Evolutionary conservation across 176 grass and related monocot species (phyloP).

Genomic region (Eremochloa ophiuroides): DNA sequence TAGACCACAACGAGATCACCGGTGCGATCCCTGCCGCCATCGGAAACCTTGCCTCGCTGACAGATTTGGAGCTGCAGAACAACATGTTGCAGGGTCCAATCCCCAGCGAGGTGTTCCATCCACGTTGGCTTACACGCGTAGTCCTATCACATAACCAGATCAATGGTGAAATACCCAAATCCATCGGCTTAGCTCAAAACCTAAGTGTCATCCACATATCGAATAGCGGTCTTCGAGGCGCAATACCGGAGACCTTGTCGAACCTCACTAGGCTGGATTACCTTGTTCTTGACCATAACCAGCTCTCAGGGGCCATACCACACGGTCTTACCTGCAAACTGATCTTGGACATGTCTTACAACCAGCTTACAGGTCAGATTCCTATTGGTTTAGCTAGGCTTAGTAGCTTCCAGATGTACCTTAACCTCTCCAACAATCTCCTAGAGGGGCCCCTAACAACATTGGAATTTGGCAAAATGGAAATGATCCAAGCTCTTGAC

Average conservation of each 20-base stretch:
- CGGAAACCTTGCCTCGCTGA: slow-evolving; percentile 46
- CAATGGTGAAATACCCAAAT: not conserved
- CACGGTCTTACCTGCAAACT: slow-evolving; percentile 33
- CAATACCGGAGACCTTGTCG: slow-evolving; percentile 43
- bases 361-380: slow-evolving; percentile 48
- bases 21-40: slow-evolving; percentile 52
- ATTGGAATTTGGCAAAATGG: slow-evolving; percentile 51
- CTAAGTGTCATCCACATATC: not conserved
- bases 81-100: slow-evolving; percentile 39
- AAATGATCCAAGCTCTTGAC: slow-evolving; percentile 40
- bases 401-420: slow-evolving; percentile 39
- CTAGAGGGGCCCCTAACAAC: slow-evolving; percentile 47
- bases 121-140: not conserved
- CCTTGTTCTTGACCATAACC: slow-evolving; percentile 53
- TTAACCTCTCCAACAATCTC: slow-evolving; percentile 70
- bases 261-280: slow-evolving; percentile 33
- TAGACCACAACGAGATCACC: slow-evolving; percentile 41
- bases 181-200: not conserved
- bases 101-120: slow-evolving; percentile 18
- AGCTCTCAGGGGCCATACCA: slow-evolving; percentile 66
- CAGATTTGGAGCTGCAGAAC: not conserved
- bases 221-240: slow-evolving; percentile 26
- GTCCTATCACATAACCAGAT: slow-evolving; percentile 5
- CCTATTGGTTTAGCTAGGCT: slow-evolving; percentile 20
- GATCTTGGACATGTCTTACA: slow-evolving; percentile 59